Evolutionary conservation across 176 grass and related monocot genomes (phyloP), one percentile per base, ranked within the genome.

Genomic region (Aegilops tauschii): DNA sequence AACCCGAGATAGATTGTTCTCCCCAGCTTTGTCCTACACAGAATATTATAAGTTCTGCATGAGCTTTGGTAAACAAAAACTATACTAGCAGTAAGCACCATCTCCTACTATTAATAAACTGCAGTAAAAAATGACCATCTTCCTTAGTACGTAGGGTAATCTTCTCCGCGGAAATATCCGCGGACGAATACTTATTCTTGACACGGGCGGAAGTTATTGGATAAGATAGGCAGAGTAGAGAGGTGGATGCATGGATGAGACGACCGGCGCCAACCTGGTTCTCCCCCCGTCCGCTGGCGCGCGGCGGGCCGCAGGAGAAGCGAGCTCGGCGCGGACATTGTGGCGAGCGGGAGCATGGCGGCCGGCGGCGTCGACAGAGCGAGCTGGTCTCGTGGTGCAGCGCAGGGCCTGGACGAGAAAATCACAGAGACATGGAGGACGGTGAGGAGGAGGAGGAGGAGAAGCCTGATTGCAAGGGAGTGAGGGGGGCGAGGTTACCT

Each of bases 21-120:
- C 39, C 69, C 69, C n/a, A 61, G 12, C 37, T 69, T 44, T 35
- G 69, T 8, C 86, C 86, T 91, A 16, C 61, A 85, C 50, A 69
- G 16, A 63, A 85, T 30, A 82, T 34, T 47, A 54, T 34, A 67
- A 76, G 47, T 12, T 81, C 3, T 69, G 34, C 45, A 36, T 75
- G 42, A 61, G 31, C 13, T 47, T 64, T 29, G 13, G 27, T 36
- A 68, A 77, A 61, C 68, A 65, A 61, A 47, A 61, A 6, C 1
- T n/a, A 25, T 29, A 28, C 7, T 61, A 45, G 64, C 5, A 37
- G 50, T 58, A 77, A 77, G 17, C 69, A 39, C 34, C 31, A 69
- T 35, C 12, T 10, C 18, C 39, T 75, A 65, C 39, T 34, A 84
- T 14, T 35, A 84, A 16, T 64, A 76, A 84, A 84, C 18, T 35